Evolutionary conservation across 495 filamentous ascomycete species (phyloP), one percentile per base, ranked within the genome.

Genomic region (Daldinia caldariorum): DNA sequence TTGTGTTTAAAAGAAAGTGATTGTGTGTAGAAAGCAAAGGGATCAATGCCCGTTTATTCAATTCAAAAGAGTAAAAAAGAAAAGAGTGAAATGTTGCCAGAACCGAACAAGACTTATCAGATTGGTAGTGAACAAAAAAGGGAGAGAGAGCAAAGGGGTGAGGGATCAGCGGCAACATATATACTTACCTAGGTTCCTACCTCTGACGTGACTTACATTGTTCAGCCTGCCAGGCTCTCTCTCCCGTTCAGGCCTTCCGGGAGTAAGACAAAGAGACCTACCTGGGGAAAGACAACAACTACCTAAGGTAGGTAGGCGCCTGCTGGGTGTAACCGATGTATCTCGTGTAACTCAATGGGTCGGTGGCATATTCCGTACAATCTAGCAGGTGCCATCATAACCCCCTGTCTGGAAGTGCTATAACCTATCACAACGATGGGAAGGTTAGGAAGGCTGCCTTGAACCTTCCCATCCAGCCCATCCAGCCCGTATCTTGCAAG

Each of bases 1-100:
- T 26, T 45, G 37, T 57, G 12, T 43, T 50, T 53, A 74, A 76
- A 76, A 67, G 64, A 74, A 64, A 9, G 58, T 67, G 63, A 67
- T 67, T 72, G 61, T 70, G 61, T 70, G 57, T 63, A 22, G 26
- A 54, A 49, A 35, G 45, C 38, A 35, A 66, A 26, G 56, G 61
- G 63, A 14, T 37, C 26, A 37, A 20, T 53, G 45, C 58, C 66
- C 61, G 61, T 66, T 37, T 37, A 41, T 34, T 34, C 39, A 38
- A 35, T n/a, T n/a, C n/a, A n/a, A n/a, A 63, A 63, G 8, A 18
- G 49, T 13, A 16, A 59, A 39, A 63, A 72, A 62, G 69, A 26
- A 63, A 72, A 66, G 71, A 73, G 38, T 29, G 71, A 51, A 63
- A 60, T 50, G 67, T 66, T 66, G 47, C 62, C 59, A 43, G 61